Conservation (phyloP, 441 rosid species). For the Syzygium syzygioides region DNA sequence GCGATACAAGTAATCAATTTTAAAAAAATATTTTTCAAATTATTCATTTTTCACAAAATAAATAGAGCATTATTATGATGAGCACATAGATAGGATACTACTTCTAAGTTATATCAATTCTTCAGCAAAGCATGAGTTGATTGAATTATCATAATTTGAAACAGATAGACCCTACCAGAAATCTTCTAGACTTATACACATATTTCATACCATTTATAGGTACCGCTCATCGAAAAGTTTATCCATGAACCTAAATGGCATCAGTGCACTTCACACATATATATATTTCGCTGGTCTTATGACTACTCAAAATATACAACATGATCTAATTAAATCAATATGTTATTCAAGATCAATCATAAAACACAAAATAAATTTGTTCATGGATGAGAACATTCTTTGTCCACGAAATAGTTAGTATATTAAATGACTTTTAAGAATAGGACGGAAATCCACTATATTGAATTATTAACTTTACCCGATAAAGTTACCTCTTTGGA, state of each 20-base stretch:
- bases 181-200: too few species aligned
- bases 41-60: too few species aligned
- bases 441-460: background rate
- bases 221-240: background rate
- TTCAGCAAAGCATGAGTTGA: too few species aligned
- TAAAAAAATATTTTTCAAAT: too few species aligned
- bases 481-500: background rate
- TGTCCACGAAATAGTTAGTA: background rate
- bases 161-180: too few species aligned
- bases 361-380: background rate
- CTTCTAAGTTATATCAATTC: too few species aligned
- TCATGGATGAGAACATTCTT: background rate
- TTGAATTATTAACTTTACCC: background rate
- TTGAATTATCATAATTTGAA: too few species aligned
- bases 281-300: background rate
- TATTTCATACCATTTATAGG: too few species aligned
- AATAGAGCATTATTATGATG: too few species aligned
- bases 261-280: background rate
- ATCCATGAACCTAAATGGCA: background rate
- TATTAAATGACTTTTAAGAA: background rate
- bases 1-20: too few species aligned
- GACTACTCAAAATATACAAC: background rate
- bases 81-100: too few species aligned
- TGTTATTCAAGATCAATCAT: background rate
- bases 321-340: background rate